Percentiles rank a stretch among this genome's conserved stretches.
Conservation (phyloP, 805 yeast genomes). For the Kazachstania martiniae region DNA sequence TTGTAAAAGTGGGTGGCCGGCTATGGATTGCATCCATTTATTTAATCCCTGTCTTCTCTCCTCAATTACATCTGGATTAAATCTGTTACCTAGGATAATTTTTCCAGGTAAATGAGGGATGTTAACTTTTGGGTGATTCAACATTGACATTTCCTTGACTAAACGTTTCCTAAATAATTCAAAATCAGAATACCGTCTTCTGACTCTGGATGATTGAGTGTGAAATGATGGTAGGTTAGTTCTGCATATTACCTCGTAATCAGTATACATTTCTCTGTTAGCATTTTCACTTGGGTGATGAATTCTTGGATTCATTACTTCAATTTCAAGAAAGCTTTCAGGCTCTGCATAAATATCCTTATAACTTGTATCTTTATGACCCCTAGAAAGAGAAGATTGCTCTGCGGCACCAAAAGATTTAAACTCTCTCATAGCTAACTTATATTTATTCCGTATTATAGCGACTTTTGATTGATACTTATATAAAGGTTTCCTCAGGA, state of each 20-base stretch:
- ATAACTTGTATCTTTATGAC: constrained; percentile 44
- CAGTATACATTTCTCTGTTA: constrained; percentile 52
- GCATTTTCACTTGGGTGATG: constrained; percentile 12
- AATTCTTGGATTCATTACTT: constrained; percentile 39
- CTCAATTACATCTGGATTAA: constrained; percentile 74
- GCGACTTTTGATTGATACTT: too few species aligned
- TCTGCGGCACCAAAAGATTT: constrained; percentile 23
- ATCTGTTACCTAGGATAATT: constrained; percentile 55
- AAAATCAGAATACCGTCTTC: constrained; percentile 86
- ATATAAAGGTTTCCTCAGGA: too few species aligned
- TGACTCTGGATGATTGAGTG: constrained; percentile 49
- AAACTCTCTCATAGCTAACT: constrained; percentile 14
- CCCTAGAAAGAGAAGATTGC: constrained; percentile 14
- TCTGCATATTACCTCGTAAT: constrained; percentile 80
- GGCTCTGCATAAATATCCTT: constrained; percentile 89
- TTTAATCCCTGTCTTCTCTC: constrained; percentile 76
- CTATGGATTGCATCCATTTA: constrained; percentile 64
- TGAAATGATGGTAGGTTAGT: constrained; percentile 87
- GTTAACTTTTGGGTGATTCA: constrained; percentile 42
- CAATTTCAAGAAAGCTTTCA: constrained; percentile 86
- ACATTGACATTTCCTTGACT: constrained; percentile 54
- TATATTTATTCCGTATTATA: neutral
- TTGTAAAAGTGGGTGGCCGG: constrained; percentile 89
- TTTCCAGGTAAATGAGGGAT: constrained; percentile 92
- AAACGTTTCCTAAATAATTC: constrained; percentile 67